phyloP scores from a whole-genome alignment of 2,329 filamentous ascomycete genomes.

The Fusarium keratoplasticum region DNA sequence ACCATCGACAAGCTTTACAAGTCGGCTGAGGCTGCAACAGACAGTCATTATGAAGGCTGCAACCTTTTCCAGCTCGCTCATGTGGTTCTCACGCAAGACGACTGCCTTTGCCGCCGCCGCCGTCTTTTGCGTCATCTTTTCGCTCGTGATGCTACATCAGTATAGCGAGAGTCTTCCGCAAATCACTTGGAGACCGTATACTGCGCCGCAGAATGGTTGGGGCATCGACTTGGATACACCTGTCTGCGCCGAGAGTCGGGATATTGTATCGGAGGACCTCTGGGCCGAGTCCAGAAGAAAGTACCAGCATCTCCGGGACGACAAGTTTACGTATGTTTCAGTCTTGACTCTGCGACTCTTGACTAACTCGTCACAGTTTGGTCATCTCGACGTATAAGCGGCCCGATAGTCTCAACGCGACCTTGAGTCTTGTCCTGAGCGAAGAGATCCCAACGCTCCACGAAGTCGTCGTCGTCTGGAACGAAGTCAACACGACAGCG shows the following conservation, averaged over 20 bases:
- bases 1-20: background rate
- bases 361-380: slow-evolving; percentile 39
- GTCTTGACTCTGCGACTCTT: background rate
- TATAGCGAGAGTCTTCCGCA: background rate
- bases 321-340: slow-evolving; percentile 47
- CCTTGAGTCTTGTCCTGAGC: slow-evolving; percentile 41
- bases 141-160: background rate
- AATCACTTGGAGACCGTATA: background rate
- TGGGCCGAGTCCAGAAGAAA: slow-evolving; percentile 28
- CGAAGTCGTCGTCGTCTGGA: slow-evolving; percentile 53
- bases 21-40: background rate
- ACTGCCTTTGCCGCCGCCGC: background rate
- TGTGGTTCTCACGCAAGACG: background rate
- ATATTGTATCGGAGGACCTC: background rate
- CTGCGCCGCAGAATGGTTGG: background rate
- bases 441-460: slow-evolving; percentile 48
- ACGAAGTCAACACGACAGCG: slow-evolving; percentile 44
- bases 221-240: background rate
- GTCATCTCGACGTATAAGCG: slow-evolving; percentile 50
- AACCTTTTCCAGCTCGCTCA: background rate
- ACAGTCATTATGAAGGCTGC: background rate
- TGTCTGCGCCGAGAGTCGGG: background rate
- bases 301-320: slow-evolving; percentile 37
- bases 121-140: background rate
- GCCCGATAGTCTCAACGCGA: slow-evolving; percentile 47